Evolutionary conservation across 1,139 yeast genomes (phyloP).

Genomic region (Pneumocystis sp.): DNA sequence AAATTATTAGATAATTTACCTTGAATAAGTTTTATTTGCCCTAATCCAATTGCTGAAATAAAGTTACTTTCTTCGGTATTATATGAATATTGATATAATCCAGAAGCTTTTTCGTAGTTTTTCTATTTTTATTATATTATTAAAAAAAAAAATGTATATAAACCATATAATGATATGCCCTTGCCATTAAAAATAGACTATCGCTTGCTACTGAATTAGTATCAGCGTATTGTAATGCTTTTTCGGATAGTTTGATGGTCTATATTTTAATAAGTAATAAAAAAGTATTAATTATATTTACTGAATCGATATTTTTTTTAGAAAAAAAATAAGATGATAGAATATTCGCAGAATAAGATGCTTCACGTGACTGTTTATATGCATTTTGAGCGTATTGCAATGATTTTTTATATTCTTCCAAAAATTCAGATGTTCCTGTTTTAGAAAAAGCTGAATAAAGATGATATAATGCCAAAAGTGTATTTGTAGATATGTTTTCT

Average conservation of each 20-base stretch:
- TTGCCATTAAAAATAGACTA: slow-evolving; percentile 72
- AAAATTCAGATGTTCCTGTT: slow-evolving; percentile 23
- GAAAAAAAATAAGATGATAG: slow-evolving; percentile 45
- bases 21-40: slow-evolving; percentile 61
- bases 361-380: slow-evolving; percentile 21
- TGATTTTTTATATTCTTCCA: slow-evolving; percentile 23
- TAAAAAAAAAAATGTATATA: background rate
- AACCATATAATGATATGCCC: slow-evolving; percentile 42
- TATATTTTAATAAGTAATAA: background rate
- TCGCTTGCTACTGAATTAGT: slow-evolving; percentile 45
- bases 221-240: slow-evolving; percentile 32
- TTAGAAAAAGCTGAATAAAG: slow-evolving; percentile 46
- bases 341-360: slow-evolving; percentile 34
- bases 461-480: slow-evolving; percentile 52
- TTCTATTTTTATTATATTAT: slow-evolving; percentile 33
- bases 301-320: slow-evolving; percentile 42
- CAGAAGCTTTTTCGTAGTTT: slow-evolving; percentile 54
- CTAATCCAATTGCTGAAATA: slow-evolving; percentile 67
- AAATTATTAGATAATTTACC: background rate
- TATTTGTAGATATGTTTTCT: slow-evolving; percentile 43
- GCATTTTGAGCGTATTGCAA: slow-evolving; percentile 27
- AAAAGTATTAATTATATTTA: slow-evolving; percentile 17
- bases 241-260: slow-evolving; percentile 36
- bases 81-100: slow-evolving; percentile 22
- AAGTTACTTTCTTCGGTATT: slow-evolving; percentile 16